Conservation (phyloP, 2,329 filamentous ascomycete species). For the Fusarium bactridioides region DNA sequence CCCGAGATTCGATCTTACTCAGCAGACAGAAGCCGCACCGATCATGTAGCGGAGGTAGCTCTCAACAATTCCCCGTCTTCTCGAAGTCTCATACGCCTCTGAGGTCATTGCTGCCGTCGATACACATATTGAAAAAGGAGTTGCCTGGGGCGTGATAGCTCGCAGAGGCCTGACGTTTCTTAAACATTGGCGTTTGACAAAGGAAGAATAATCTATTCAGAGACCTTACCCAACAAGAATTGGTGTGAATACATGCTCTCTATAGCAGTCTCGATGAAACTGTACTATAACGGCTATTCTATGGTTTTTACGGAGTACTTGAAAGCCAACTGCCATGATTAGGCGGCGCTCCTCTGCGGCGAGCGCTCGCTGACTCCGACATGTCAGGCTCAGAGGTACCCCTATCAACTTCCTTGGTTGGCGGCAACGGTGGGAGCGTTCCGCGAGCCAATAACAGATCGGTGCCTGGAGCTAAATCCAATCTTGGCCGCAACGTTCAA, state of each 20-base stretch:
- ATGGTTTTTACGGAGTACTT: not conserved
- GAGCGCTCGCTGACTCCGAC: constrained; percentile 17
- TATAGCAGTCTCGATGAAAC: not conserved
- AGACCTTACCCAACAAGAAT: not conserved
- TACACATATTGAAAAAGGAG: not conserved
- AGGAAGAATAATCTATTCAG: not conserved
- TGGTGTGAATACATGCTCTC: not conserved
- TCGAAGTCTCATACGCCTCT: not conserved
- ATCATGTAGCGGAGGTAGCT: not conserved
- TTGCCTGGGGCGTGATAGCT: not conserved
- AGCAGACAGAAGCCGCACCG: constrained; percentile 8
- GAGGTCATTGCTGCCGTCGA: not conserved
- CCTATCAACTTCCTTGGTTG: constrained; percentile 15
- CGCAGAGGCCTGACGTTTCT: not conserved
- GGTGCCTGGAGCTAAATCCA: constrained; percentile 50
- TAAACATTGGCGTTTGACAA: not conserved
- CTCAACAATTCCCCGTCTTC: not conserved
- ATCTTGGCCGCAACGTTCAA: constrained; percentile 21
- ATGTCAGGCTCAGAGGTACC: constrained; percentile 8
- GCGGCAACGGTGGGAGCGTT: constrained; percentile 31
- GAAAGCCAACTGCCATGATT: not conserved
- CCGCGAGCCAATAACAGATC: constrained; percentile 51
- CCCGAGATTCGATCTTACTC: constrained; percentile 17
- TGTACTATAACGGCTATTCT: not conserved
- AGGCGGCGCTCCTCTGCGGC: constrained; percentile 17